These are phyloP conservation scores for Cicer pinnatifidum DNA, from an alignment of 306 rosid genomes.

Conservation along the genomic window DNA sequence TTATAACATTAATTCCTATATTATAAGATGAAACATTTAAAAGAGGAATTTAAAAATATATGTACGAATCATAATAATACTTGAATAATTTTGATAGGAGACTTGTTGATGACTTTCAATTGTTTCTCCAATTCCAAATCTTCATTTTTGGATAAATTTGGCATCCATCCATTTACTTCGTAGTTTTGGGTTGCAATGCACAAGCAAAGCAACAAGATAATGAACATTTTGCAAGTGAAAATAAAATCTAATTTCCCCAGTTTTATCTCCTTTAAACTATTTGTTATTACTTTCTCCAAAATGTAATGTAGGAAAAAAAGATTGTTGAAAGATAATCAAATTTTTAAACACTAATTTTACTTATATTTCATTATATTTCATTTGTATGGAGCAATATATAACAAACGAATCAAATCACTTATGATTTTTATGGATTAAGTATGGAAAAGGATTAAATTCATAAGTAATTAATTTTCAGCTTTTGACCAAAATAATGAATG, in stretches of 20 bases:
- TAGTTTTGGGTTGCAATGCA: neutral
- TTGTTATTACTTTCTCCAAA: no score
- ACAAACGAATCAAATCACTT: no score
- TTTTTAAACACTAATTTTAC: no score
- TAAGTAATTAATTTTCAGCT: no score
- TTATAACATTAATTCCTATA: neutral
- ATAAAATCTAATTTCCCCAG: neutral
- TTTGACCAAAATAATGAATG: no score
- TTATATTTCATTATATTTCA: no score
- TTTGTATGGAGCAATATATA: no score
- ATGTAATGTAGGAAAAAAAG: no score
- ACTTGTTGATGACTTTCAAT: slow-evolving; percentile 38
- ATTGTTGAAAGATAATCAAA: no score
- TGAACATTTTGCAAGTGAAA: slow-evolving; percentile 16
- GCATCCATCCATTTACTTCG: slow-evolving; percentile 19
- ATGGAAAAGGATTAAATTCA: no score
- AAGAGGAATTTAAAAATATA: neutral
- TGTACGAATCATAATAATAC: slow-evolving; percentile 5
- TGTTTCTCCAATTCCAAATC: slow-evolving; percentile 36
- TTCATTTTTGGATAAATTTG: slow-evolving; percentile 28
- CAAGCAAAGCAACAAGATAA: neutral
- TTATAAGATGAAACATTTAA: neutral
- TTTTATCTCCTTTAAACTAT: neutral
- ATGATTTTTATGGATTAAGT: no score
- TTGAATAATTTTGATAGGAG: slow-evolving; percentile 31